Conservation (phyloP, 768 basidiomycete genomes). For the Gautieria morchelliformis region DNA sequence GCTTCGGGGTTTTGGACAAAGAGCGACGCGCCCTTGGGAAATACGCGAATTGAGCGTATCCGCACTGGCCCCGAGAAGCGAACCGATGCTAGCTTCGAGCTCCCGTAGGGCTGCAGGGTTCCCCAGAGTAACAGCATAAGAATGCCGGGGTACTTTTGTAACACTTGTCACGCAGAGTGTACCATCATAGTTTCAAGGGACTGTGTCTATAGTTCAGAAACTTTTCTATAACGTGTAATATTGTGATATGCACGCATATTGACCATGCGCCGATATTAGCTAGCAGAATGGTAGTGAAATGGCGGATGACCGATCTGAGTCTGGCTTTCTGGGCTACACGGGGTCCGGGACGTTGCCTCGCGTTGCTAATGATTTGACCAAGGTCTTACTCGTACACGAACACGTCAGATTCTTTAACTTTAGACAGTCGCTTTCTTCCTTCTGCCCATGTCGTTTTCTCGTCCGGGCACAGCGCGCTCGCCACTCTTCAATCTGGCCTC, state of each 20-base stretch:
- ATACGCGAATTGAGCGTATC: constrained; percentile 58
- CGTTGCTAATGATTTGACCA: background rate
- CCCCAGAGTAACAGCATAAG: constrained; percentile 60
- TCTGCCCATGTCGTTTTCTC: constrained; percentile 38
- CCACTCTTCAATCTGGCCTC: constrained; percentile 26
- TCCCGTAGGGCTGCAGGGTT: constrained; percentile 47
- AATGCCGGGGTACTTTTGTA: too few relatives aligned
- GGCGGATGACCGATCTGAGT: background rate
- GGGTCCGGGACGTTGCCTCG: background rate
- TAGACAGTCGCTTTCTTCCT: background rate
- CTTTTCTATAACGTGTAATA: too few relatives aligned
- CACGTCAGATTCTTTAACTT: background rate
- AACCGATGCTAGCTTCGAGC: constrained; percentile 54
- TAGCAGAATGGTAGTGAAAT: background rate
- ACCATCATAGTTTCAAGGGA: background rate
- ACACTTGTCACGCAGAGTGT: background rate
- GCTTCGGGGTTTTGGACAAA: constrained; percentile 53
- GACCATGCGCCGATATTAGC: background rate
- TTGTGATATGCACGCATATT: too few relatives aligned
- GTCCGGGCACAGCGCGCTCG: constrained; percentile 46
- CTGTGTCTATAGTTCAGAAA: too few relatives aligned
- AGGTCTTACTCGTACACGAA: background rate
- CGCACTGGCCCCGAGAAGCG: constrained; percentile 62
- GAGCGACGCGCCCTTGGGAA: constrained; percentile 54
- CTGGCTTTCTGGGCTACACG: background rate